Evolutionary conservation across 2,329 filamentous ascomycete genomes (phyloP), one percentile per base, ranked within the genome.

Genomic region (Penicillium vulpinum): DNA sequence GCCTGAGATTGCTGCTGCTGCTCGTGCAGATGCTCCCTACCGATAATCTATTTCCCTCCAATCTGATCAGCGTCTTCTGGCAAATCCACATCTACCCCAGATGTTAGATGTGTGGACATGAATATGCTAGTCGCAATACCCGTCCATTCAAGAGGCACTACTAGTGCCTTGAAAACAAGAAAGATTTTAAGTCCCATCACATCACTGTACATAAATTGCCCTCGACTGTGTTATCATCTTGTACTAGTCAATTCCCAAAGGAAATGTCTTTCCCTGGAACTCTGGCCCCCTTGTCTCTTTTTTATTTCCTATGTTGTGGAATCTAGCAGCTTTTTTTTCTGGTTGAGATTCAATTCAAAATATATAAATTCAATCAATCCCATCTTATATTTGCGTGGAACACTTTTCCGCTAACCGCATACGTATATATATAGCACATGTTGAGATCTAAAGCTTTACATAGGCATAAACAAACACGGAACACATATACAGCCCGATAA

Each of bases 11-110:
- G 93, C 93, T 1, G 93, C 94, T 57, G 88, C 86, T 66, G 94
- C 94, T 73, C 88, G 92, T 72, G 94, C 94, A 60, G 94, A 99
- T 82, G 87, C 92, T 54, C 93, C 93, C 50, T 97, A 92, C 81
- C 85, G 90, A 83, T 93, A 87, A 83, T 53, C 24, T 43, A 51
- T 53, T 51, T 29, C 16, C 22, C 45, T 45, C 45, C 38, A 48
- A 48, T 39, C 21, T 41, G 48, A 46, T 52, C 44, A 29, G 28
- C 9, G 24, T 21, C 45, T 29, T 40, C 24, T 11, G 35, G 36
- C 55, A 36, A 45, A 40, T 54, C 44, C 40, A 52, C 35, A 26
- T 40, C 22, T 29, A 38, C 24, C 29, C 24, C 21, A 46, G 4
- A 33, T 47, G 21, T 31, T 33, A 28, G 16, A 35, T 29, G 40